Evolutionary conservation across 106 monocot species (phyloP), one percentile per base, ranked within the genome.

Genomic region (Acorus calamus): DNA sequence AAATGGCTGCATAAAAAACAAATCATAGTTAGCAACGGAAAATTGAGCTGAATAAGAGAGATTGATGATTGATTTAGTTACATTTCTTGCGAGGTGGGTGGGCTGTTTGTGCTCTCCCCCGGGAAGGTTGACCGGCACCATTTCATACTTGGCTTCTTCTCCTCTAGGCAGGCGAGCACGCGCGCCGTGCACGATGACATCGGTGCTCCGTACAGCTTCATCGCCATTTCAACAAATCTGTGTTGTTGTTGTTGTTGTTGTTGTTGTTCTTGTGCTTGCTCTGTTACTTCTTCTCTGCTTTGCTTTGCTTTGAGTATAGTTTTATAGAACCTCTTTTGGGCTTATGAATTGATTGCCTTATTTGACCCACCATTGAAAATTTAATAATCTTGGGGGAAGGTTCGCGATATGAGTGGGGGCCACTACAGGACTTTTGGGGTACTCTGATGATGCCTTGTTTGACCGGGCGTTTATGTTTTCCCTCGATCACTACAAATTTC

Each of bases 61-160:
- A 51, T 42, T 42, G 54, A 5, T 8, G 6, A 14, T 42, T 28
- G 41, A 64, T 4, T 13, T 12, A n/a, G 28, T 0, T 77, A 88
- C 88, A 50, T 84, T 84, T 62, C 76, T 53, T 50, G 78, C 71
- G 63, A 88, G 74, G 80, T 78, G 84, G 5, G 69, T 52, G 3
- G 80, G 78, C 44, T 81, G 67, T 63, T 92, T 92, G 63, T 92
- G 69, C 3, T 52, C 74, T 46, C 58, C 67, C 55, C 7, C 50
- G 61, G 42, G 59, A 50, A 70, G 59, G 12, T 70, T 60, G 52
- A 70, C 61, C 50, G 44, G 60, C 45, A 70, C 42, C 52, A 70
- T 13, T 7, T 74, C 67, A 53, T 53, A 67, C 10, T 74, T 67
- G 47, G 62, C 5, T 3, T 53, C 59, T 53, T 58, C 74, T 67